Percentiles rank a stretch among this genome's conserved stretches.
phyloP scores from a whole-genome alignment of 2,329 filamentous ascomycete species.

The Trichophyton equinum region DNA sequence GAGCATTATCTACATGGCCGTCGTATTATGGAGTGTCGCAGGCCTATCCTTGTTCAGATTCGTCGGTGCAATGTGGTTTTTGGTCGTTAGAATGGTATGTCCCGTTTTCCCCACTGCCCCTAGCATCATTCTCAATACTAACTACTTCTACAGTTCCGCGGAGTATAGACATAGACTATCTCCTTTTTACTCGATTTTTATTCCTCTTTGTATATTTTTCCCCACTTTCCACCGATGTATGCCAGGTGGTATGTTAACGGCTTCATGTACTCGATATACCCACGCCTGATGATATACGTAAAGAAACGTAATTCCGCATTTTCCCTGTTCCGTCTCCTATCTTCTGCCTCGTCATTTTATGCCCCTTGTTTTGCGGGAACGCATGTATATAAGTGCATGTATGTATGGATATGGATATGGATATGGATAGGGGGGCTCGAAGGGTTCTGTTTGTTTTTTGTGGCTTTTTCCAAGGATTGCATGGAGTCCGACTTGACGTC shows the following conservation, averaged over 20 bases:
- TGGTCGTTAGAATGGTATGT: constrained; percentile 77
- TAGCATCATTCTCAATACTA: not conserved
- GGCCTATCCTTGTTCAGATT: constrained; percentile 77
- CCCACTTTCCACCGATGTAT: not conserved
- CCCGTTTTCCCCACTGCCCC: not conserved
- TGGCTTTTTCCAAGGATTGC: not conserved
- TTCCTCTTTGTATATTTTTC: not conserved
- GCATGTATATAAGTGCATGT: not conserved
- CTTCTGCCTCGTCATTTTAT: not conserved
- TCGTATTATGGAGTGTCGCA: constrained; percentile 82
- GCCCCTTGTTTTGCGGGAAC: not conserved
- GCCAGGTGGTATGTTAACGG: not conserved
- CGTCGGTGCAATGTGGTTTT: constrained; percentile 77
- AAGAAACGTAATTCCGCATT: not conserved
- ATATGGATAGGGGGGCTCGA: not conserved
- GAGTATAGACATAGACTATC: constrained; percentile 27
- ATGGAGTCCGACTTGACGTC: not conserved
- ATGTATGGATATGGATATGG: not conserved
- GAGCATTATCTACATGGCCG: constrained; percentile 70
- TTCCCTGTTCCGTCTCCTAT: not conserved
- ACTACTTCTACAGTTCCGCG: constrained; percentile 35
- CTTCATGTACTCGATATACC: constrained; percentile 2
- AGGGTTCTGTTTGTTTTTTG: not conserved
- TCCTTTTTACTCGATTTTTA: not conserved
- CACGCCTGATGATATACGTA: not conserved